Conservation (phyloP, 2,329 filamentous ascomycete genomes). For the Cytospora leucostoma region DNA sequence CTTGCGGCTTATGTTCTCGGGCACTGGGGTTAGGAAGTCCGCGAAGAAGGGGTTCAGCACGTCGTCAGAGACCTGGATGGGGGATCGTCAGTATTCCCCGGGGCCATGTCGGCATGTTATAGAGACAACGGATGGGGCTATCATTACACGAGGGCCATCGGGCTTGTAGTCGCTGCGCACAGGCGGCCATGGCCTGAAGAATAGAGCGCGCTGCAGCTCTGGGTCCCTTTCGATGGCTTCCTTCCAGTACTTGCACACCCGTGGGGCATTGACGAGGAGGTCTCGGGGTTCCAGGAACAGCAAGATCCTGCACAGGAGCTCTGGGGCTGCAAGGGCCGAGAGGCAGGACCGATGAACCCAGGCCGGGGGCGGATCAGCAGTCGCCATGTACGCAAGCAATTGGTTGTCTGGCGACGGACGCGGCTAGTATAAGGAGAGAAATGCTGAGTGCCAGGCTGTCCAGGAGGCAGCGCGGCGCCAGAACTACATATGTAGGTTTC, state of each 20-base stretch:
- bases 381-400: background rate
- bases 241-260: background rate
- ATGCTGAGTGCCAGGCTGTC: background rate
- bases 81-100: background rate
- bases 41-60: background rate
- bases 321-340: background rate
- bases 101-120: background rate
- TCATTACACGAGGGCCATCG: background rate
- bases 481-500: background rate
- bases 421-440: background rate
- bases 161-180: background rate
- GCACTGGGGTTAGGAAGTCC: background rate
- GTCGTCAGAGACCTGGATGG: background rate
- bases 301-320: background rate
- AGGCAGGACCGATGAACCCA: background rate
- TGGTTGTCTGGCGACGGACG: background rate
- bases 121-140: background rate
- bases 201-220: background rate
- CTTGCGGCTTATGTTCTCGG: background rate
- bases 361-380: background rate
- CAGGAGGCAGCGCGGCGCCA: background rate
- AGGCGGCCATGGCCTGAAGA: background rate
- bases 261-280: background rate
- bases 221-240: background rate
- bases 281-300: background rate